A percentile compares a stretch with the other conserved stretches of the same genome.
Evolutionary conservation across 768 basidiomycete species (phyloP).

Genomic region (Lentinus brumalis): DNA sequence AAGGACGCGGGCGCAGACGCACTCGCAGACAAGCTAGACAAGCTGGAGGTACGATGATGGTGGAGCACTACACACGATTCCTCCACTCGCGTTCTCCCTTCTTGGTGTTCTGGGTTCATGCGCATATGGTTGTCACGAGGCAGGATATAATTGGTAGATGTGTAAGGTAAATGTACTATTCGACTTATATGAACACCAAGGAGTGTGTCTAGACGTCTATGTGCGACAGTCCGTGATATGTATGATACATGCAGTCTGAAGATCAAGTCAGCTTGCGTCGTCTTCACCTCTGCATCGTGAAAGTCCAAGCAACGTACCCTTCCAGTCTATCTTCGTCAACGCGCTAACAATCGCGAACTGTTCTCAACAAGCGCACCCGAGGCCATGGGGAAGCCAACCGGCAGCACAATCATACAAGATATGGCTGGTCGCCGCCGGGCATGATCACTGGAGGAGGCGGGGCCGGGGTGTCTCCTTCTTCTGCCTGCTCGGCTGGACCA

Average conservation of each 20-base stretch:
- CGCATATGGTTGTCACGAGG: constrained; percentile 14
- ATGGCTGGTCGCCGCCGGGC: not conserved
- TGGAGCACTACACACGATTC: constrained; percentile 1
- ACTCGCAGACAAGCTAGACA: constrained; percentile 54
- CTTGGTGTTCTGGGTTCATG: constrained; percentile 8
- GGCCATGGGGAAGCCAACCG: not conserved
- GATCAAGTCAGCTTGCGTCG: not conserved
- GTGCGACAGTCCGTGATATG: not conserved
- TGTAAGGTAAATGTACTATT: constrained; percentile 6
- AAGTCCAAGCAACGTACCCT: not conserved
- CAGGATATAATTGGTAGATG: constrained; percentile 9
- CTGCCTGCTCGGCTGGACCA: constrained; percentile 9
- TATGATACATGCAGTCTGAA: not conserved
- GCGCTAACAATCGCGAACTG: no score
- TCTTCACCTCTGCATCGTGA: not conserved
- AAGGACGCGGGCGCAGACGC: constrained; percentile 28
- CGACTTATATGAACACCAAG: not conserved
- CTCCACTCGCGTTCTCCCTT: not conserved
- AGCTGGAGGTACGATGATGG: constrained; percentile 55
- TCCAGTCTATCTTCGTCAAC: no score
- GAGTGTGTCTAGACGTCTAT: not conserved
- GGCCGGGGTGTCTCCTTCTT: constrained; percentile 40
- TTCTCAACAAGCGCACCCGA: no score
- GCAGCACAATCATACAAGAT: not conserved
- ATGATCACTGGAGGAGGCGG: constrained; percentile 10